A percentile compares a stretch with the other conserved stretches of the same genome.
Evolutionary conservation across 1,139 yeast genomes (phyloP).

Genomic region (Suhomyces kunorum): DNA sequence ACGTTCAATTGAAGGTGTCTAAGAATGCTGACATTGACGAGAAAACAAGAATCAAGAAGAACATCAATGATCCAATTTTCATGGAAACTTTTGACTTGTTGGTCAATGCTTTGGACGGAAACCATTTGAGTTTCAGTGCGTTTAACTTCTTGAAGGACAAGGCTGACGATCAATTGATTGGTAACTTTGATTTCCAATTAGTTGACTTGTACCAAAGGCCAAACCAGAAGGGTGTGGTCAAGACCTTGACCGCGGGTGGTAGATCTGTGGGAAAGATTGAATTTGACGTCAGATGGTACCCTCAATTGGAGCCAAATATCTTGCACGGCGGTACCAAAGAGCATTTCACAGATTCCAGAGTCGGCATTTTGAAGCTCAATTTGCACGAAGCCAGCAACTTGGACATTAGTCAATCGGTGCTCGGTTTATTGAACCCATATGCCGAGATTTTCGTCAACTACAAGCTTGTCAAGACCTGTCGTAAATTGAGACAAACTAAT

Average conservation of each 20-base stretch:
- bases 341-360: slow-evolving; percentile 55
- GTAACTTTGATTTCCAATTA: slow-evolving; percentile 57
- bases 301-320: slow-evolving; percentile 49
- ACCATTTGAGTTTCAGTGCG: slow-evolving; percentile 53
- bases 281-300: slow-evolving; percentile 66
- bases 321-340: slow-evolving; percentile 54
- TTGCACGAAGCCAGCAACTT: slow-evolving; percentile 73
- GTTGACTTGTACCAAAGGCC: slow-evolving; percentile 60
- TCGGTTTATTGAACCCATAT: slow-evolving; percentile 72
- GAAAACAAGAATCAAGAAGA: slow-evolving; percentile 58
- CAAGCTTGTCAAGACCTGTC: slow-evolving; percentile 53
- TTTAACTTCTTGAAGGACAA: slow-evolving; percentile 53
- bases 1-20: slow-evolving; percentile 51
- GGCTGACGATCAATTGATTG: slow-evolving; percentile 57
- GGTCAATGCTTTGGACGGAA: slow-evolving; percentile 58
- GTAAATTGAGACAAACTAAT: slow-evolving; percentile 64
- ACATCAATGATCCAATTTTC: slow-evolving; percentile 59
- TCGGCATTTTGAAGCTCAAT: slow-evolving; percentile 70
- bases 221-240: slow-evolving; percentile 31
- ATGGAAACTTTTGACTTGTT: slow-evolving; percentile 64
- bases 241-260: slow-evolving; percentile 50
- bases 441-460: slow-evolving; percentile 65
- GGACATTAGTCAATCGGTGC: slow-evolving; percentile 60
- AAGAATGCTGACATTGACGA: slow-evolving; percentile 45
- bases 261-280: slow-evolving; percentile 60